phyloP scores from a whole-genome alignment of 805 yeast genomes.

The Metschnikowia chrysomelidarum region DNA sequence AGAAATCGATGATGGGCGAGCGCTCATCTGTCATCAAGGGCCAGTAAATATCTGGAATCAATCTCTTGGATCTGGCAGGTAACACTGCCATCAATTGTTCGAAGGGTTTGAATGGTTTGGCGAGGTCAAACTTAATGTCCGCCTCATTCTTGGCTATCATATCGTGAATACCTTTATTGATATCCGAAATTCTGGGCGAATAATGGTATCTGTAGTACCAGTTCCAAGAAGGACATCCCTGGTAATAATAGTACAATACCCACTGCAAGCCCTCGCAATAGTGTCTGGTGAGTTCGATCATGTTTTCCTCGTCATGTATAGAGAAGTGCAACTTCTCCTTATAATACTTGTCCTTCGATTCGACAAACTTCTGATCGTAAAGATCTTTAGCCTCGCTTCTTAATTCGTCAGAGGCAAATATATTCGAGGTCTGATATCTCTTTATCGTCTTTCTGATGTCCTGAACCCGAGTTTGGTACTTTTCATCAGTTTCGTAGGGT shows the following conservation, averaged over 20 bases:
- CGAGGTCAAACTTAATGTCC: slow-evolving; percentile 57
- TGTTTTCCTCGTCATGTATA: slow-evolving; percentile 54
- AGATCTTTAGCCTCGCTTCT: slow-evolving; percentile 51
- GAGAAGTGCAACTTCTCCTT: slow-evolving; percentile 73
- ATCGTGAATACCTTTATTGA: slow-evolving; percentile 66
- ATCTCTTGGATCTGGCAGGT: slow-evolving; percentile 82
- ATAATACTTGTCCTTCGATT: slow-evolving; percentile 88
- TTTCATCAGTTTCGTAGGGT: slow-evolving; percentile 66
- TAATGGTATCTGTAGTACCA: slow-evolving; percentile 92
- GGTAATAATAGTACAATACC: slow-evolving; percentile 89
- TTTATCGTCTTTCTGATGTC: slow-evolving; percentile 56
- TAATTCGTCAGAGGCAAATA: slow-evolving; percentile 58
- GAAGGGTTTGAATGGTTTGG: slow-evolving; percentile 85
- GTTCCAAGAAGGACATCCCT: slow-evolving; percentile 92
- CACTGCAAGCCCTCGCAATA: slow-evolving; percentile 95
- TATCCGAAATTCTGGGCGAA: slow-evolving; percentile 91
- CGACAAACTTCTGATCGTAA: slow-evolving; percentile 69
- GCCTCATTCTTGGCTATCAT: slow-evolving; percentile 30
- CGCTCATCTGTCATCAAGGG: slow-evolving; percentile 79
- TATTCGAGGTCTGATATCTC: slow-evolving; percentile 61
- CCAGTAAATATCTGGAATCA: slow-evolving; percentile 78
- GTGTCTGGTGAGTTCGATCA: slow-evolving; percentile 67
- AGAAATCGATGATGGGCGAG: slow-evolving; percentile 87
- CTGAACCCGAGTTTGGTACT: slow-evolving; percentile 50
- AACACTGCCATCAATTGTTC: slow-evolving; percentile 97